A percentile compares a stretch with the other conserved stretches of the same genome.
Conservation (phyloP, 139 green algal genomes). For the Raphidocelis subcapitata region DNA sequence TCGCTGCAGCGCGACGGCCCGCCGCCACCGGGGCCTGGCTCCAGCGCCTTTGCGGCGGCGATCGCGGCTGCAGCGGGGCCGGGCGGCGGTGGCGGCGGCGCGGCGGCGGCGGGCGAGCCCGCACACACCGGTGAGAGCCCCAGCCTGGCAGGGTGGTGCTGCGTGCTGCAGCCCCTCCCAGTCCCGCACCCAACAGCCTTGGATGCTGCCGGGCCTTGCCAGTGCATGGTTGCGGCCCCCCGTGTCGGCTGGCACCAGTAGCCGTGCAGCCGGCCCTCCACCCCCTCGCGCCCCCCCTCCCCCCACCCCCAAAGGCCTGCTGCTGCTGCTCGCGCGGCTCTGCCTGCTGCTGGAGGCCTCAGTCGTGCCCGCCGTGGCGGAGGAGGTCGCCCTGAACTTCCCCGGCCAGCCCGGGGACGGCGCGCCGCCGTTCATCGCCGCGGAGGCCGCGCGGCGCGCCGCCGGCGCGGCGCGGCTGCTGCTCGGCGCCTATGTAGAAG, state of each 20-base stretch:
- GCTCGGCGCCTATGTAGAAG: slow-evolving; percentile 60
- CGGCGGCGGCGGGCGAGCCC: not conserved
- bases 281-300: not conserved
- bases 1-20: too few species aligned
- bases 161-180: not conserved
- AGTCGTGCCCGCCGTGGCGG: slow-evolving; percentile 58
- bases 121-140: slow-evolving; percentile 7
- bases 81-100: not conserved
- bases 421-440: slow-evolving; percentile 60
- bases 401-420: slow-evolving; percentile 2
- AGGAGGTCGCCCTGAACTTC: slow-evolving; percentile 47
- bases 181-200: not conserved
- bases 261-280: not conserved
- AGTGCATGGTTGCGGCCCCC: not conserved
- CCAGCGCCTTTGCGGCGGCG: too few species aligned
- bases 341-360: slow-evolving; percentile 60
- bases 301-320: slow-evolving; percentile 37
- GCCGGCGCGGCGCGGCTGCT: slow-evolving; percentile 37
- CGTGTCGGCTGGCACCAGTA: not conserved
- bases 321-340: slow-evolving; percentile 73
- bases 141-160: not conserved
- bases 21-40: too few species aligned
- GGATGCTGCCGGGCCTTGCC: not conserved
- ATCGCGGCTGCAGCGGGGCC: too few species aligned
- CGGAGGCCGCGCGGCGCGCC: slow-evolving; percentile 40